Conservation (phyloP, 1,139 yeast species). For the Scheffersomyces parashehatae region DNA sequence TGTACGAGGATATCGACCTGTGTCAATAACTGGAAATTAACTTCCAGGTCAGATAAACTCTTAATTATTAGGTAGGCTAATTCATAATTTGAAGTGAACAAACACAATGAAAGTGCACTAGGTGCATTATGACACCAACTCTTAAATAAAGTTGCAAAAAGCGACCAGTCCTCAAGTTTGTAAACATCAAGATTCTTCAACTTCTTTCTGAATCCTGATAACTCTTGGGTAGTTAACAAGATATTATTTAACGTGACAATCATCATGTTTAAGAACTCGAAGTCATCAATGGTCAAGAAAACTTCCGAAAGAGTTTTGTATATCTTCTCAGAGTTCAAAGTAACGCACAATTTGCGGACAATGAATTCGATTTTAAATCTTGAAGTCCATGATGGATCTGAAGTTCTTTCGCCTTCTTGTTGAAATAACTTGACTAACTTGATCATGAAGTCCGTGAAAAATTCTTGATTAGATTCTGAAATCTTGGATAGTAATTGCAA, state of each 20-base stretch:
- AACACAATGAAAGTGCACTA: conserved; percentile 81
- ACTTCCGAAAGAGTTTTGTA: conserved; percentile 81
- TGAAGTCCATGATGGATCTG: conserved; percentile 5
- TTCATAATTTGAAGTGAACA: conserved; percentile 87
- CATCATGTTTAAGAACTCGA: conserved; percentile 76
- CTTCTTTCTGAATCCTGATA: conserved; percentile 67
- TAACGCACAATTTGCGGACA: conserved; percentile 78
- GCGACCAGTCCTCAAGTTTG: conserved; percentile 61
- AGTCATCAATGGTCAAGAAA: conserved; percentile 53
- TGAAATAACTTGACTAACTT: conserved; percentile 72
- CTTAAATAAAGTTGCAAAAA: conserved; percentile 77
- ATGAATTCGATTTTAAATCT: conserved; percentile 80
- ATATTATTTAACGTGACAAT: conserved; percentile 87
- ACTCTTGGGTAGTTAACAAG: conserved; percentile 84
- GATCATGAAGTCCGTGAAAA: conserved; percentile 74
- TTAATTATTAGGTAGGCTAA: conserved; percentile 81
- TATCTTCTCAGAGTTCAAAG: conserved; percentile 79
- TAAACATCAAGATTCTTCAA: conserved; percentile 51
- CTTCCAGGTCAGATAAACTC: conserved; percentile 72
- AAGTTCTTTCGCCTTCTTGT: conserved; percentile 33
- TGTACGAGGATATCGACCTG: conserved; percentile 84
- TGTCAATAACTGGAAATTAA: conserved; percentile 66
- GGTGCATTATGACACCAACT: conserved; percentile 95
- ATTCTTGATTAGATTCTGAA: conserved; percentile 77
- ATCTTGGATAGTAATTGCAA: conserved; percentile 77